Base-by-base conservation (phyloP, 1,284 basidiomycete genomes). In the Neotropicomus parvogracilis region DNA sequence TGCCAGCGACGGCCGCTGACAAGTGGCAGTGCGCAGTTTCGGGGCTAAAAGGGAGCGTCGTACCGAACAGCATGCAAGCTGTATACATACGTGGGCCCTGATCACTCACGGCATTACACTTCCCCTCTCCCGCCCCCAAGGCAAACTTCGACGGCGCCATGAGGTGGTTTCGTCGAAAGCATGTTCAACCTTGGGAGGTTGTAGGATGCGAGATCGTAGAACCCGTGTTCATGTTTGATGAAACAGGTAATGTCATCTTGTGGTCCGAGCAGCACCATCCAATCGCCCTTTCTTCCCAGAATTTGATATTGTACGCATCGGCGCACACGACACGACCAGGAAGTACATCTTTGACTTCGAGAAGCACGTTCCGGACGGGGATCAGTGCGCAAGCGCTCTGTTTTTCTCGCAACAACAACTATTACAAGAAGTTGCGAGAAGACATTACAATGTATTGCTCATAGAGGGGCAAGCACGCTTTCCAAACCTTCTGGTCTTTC, bases 151-250 rank as follows among this genome's bases (percentile, higher is more conserved):
- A 55, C 50, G 46, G 39, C 36, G 20, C 49, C 48, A 67, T 67
- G 64, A 64, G 58, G 59, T 72, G 69, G 64, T 71, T 72, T 34
- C 74, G 78, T 59, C 75, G 79, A 52, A 71, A 75, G 44, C 72
- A 71, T 54, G 75, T 83, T 57, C 66, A 68, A 10, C 77, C 83
- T 33, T 90, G 87, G 87, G 87, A 90, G 67, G 85, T 89, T 34
- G 82, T 88, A 20, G 80, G 80, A 50, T 79, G 73, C 59, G 78
- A 75, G 57, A 65, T 69, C 19, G 78, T 90, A 38, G 75, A 82
- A 36, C 80, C 85, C 24, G 76, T 88, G 11, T 72, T 77, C 14
- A 78, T 77, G 63, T 84, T 79, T 63, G 78, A 79, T 55, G 79
- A 80, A 33, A 75, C 81, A 49, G 81, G 85, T 61, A 80, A 80